Conservation (phyloP, 106 monocot species). For the Dendrobium nobile region DNA sequence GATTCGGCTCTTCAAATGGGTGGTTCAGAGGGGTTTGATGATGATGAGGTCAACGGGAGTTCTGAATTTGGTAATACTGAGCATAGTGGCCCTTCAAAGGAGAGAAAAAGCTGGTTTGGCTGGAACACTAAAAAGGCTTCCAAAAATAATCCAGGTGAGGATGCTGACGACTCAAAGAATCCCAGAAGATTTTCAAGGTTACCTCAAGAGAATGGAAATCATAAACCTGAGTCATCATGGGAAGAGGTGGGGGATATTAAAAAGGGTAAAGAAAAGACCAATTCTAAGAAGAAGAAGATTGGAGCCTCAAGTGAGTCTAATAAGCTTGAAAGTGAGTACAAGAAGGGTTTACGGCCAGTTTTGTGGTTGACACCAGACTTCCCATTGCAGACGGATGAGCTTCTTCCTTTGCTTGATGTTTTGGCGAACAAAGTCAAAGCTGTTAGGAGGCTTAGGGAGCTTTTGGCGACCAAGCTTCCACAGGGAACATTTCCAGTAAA, state of each 20-base stretch:
- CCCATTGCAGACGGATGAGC: conserved; percentile 76
- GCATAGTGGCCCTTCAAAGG: conserved; percentile 38
- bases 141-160: conserved; percentile 31
- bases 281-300: conserved; percentile 75
- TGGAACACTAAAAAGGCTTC: conserved; percentile 47
- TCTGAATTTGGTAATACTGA: conserved; percentile 23
- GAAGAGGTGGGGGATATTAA: conserved; percentile 34
- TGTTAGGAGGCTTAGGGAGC: conserved; percentile 86
- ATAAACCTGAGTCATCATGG: conserved; percentile 27
- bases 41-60: conserved; percentile 36
- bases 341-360: conserved; percentile 81
- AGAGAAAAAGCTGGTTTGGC: conserved; percentile 82
- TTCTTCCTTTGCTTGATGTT: conserved; percentile 88
- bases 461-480: conserved; percentile 86
- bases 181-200: conserved; percentile 27
- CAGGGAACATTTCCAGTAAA: conserved; percentile 97
- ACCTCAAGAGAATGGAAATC: conserved; percentile 27
- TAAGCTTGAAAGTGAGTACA: conserved; percentile 84
- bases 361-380: conserved; percentile 96
- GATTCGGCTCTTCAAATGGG: conserved; percentile 70
- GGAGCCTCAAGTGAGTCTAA: conserved; percentile 42
- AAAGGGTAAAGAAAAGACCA: conserved; percentile 58
- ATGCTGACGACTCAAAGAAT: conserved; percentile 28
- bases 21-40: conserved; percentile 40
- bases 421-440: conserved; percentile 97